Conservation (phyloP, 768 basidiomycete species). For the Hericium coralloides region DNA sequence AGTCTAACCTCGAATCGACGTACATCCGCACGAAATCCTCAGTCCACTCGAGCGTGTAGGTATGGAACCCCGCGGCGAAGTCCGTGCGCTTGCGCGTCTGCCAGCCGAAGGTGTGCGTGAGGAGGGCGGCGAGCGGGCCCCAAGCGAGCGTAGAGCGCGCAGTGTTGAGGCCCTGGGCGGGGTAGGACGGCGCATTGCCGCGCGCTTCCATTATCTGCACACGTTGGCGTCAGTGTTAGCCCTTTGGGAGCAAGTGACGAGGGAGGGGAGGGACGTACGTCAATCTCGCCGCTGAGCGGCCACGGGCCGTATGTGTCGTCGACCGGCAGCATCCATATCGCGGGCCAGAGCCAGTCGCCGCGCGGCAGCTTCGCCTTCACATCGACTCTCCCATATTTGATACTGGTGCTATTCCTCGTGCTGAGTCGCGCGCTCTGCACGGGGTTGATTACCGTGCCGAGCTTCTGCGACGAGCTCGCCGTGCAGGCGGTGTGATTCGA, state of each 20-base stretch:
- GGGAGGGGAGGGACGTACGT: slow-evolving; percentile 30
- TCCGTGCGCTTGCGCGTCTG: slow-evolving; percentile 34
- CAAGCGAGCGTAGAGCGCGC: slow-evolving; percentile 58
- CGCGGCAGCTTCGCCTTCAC: slow-evolving; percentile 39
- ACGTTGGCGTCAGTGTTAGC: not conserved
- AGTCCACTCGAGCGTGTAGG: slow-evolving; percentile 54
- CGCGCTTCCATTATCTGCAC: slow-evolving; percentile 44
- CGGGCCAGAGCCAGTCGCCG: slow-evolving; percentile 36
- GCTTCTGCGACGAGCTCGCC: slow-evolving; percentile 28
- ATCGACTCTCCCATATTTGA: slow-evolving; percentile 51
- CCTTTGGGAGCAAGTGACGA: not conserved
- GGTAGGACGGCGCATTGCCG: slow-evolving; percentile 36
- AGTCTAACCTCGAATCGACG: slow-evolving; percentile 41
- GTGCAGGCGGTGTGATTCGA: slow-evolving; percentile 37
- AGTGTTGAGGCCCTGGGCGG: slow-evolving; percentile 35
- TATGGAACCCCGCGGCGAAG: slow-evolving; percentile 42
- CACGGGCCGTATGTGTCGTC: slow-evolving; percentile 39
- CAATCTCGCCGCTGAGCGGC: slow-evolving; percentile 51
- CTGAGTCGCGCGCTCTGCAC: slow-evolving; percentile 45
- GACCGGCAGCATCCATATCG: slow-evolving; percentile 38
- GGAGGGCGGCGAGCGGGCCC: slow-evolving; percentile 41
- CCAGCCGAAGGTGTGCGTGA: slow-evolving; percentile 36
- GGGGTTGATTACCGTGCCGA: slow-evolving; percentile 37
- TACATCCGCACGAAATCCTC: slow-evolving; percentile 44
- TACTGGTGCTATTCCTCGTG: slow-evolving; percentile 37